A percentile compares a stretch with the other conserved stretches of the same genome.
phyloP scores from a whole-genome alignment of 2,329 filamentous ascomycete genomes.

The Ceratocystis papillata region DNA sequence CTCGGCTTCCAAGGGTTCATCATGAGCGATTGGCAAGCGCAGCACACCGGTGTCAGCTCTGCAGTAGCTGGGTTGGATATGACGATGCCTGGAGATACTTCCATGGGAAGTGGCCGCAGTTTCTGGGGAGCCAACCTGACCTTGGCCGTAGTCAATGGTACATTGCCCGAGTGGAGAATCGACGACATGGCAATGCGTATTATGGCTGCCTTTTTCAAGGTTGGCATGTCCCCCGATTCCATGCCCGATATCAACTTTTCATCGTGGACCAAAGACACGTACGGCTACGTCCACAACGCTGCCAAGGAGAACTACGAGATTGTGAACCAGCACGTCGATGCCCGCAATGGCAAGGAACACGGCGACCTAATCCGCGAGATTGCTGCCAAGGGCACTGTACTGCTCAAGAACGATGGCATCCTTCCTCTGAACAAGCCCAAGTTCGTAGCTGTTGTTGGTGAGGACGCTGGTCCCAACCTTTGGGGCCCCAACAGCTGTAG shows the following conservation, averaged over 20 bases:
- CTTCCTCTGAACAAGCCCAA: constrained; percentile 71
- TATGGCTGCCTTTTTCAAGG: constrained; percentile 59
- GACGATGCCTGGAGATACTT: constrained; percentile 77
- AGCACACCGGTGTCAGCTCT: constrained; percentile 56
- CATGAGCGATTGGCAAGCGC: constrained; percentile 70
- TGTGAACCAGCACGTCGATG: constrained; percentile 74
- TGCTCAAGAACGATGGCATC: constrained; percentile 73
- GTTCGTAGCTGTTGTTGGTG: constrained; percentile 66
- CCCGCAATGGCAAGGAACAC: constrained; percentile 61
- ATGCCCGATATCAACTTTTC: constrained; percentile 63
- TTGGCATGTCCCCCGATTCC: constrained; percentile 42
- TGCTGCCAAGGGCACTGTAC: constrained; percentile 68
- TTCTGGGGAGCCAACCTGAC: constrained; percentile 86
- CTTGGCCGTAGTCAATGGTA: constrained; percentile 77
- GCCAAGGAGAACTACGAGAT: constrained; percentile 52
- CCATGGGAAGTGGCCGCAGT: constrained; percentile 59
- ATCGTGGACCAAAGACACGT: constrained; percentile 73
- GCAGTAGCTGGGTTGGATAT: constrained; percentile 70
- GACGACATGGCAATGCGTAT: constrained; percentile 89
- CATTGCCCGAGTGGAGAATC: constrained; percentile 72
- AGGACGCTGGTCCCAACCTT: constrained; percentile 67
- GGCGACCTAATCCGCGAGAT: constrained; percentile 61
- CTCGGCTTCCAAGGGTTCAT: constrained; percentile 39
- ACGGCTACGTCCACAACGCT: constrained; percentile 54
- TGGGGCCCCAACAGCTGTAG: constrained; percentile 68